Evolutionary conservation across 225 moss, liverwort and hornwort species (phyloP), one percentile per base, ranked within the genome.

Genomic region (Pseudisothecium myosuroides): DNA sequence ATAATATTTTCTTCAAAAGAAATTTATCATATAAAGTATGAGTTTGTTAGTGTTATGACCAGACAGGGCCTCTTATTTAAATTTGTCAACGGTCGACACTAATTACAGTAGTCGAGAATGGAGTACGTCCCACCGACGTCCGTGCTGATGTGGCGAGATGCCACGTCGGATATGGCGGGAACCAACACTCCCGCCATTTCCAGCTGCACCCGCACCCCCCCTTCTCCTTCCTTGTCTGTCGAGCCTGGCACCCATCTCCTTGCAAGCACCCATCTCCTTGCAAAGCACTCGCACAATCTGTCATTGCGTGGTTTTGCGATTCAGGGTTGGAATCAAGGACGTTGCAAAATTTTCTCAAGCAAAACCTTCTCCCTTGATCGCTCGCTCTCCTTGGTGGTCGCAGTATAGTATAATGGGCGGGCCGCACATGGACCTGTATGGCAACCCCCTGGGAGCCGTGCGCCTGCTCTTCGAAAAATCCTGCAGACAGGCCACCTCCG

Each of bases 371-470:
- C 17, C 36, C 29, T 60, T 37, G 63, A 75, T 63, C 43, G 62
- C 56, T 88, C 71, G 69, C 31, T 43, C 43, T 60, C 31, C 43
- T 49, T 81, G 62, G 72, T 73, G 73, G 29, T n/a, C 52, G 4
- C 14, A 77, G 34, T 4, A 28, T 11, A 77, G 34, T 4, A 28
- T 61, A 50, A 95, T 95, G 95, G 95, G 94, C 67, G 94, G 95
- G 21, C 94, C 94, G 81, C 91, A 91, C 45, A 92, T 97, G 93
- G 99, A 99, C 88, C 91, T 95, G 85, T 92, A 96, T 65, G 91
- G 93, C 83, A 96, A 97, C 88, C 99, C 99, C 59, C 91, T 99
- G 21, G 97, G 99, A 16, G 96, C 95, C 21, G 94, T 99, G 67
- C 92, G 96, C 45, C 81, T 93, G 77, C 92, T 99, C 80, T 99